A percentile compares a stretch with the other conserved stretches of the same genome.
Evolutionary conservation across 2,329 filamentous ascomycete species (phyloP).

Genomic region (Ascochyta fabae): DNA sequence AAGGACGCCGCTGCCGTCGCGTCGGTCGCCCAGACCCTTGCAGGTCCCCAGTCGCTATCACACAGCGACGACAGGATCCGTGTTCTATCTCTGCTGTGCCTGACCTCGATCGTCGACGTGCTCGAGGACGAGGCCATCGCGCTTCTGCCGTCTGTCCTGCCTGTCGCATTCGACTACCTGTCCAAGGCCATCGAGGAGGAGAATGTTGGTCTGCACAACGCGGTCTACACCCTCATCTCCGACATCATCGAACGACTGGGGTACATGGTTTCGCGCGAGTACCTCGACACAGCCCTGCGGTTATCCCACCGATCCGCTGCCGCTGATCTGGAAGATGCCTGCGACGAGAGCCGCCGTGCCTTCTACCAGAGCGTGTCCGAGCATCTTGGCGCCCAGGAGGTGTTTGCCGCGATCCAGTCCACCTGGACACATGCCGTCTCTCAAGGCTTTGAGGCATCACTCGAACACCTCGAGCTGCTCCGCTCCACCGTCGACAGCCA

Average conservation of each 20-base stretch:
- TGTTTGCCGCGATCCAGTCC: slow-evolving; percentile 74
- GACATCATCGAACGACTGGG: slow-evolving; percentile 82
- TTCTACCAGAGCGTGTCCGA: slow-evolving; percentile 78
- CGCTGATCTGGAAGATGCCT: slow-evolving; percentile 65
- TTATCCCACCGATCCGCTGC: slow-evolving; percentile 76
- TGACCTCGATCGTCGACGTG: slow-evolving; percentile 88
- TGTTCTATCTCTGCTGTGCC: slow-evolving; percentile 83
- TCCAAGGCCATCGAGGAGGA: slow-evolving; percentile 65
- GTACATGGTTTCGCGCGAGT: slow-evolving; percentile 82
- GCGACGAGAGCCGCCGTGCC: slow-evolving; percentile 68
- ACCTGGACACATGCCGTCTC: slow-evolving; percentile 73
- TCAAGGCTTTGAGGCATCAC: slow-evolving; percentile 63
- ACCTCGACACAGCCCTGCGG: slow-evolving; percentile 74
- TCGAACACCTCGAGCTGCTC: slow-evolving; percentile 73
- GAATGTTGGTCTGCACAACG: slow-evolving; percentile 74
- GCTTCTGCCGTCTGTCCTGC: slow-evolving; percentile 77
- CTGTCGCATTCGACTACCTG: slow-evolving; percentile 74
- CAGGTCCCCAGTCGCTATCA: slow-evolving; percentile 76
- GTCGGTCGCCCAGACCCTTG: slow-evolving; percentile 76
- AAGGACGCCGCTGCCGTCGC: slow-evolving; percentile 81
- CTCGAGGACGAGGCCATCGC: slow-evolving; percentile 85
- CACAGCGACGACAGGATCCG: slow-evolving; percentile 74
- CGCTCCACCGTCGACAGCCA: slow-evolving; percentile 76
- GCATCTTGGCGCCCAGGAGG: slow-evolving; percentile 76
- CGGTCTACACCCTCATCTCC: slow-evolving; percentile 79